Conservation (phyloP, 2,329 filamentous ascomycete species). For the Paraconiothyrium sp. region DNA sequence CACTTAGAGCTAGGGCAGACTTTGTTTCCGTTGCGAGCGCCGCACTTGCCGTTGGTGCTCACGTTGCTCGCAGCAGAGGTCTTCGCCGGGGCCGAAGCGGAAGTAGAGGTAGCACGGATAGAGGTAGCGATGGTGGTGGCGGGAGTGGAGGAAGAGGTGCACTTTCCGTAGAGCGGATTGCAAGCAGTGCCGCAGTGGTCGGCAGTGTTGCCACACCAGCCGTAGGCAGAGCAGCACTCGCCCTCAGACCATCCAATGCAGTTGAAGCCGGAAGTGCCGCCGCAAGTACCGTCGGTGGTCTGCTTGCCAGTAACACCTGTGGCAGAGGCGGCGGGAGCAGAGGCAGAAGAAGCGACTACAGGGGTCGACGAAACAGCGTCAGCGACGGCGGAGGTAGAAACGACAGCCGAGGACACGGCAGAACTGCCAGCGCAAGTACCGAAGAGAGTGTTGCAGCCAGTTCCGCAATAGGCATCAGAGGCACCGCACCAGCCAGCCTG, state of each 20-base stretch:
- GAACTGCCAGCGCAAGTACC: conserved; percentile 30
- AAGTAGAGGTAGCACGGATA: conserved; percentile 1
- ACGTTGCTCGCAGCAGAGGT: conserved; percentile 8
- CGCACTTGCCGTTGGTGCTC: conserved; percentile 14
- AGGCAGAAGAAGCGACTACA: neutral
- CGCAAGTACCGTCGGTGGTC: conserved; percentile 32
- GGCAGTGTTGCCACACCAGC: conserved; percentile 49
- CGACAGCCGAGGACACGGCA: no score
- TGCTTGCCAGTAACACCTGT: no score
- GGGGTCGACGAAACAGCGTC: no score
- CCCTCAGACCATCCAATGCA: conserved; percentile 48
- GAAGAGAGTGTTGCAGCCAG: conserved; percentile 45
- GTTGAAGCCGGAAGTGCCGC: conserved; percentile 27
- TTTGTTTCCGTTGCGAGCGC: conserved; percentile 1
- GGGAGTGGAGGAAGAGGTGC: conserved; percentile 13
- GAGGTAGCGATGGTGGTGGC: conserved; percentile 7
- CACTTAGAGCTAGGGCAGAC: conserved; percentile 6
- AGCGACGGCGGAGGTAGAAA: no score
- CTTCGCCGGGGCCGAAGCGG: conserved; percentile 1
- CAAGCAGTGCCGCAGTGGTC: conserved; percentile 46
- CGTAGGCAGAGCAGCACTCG: conserved; percentile 57
- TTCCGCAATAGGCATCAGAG: conserved; percentile 40
- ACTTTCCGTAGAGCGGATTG: conserved; percentile 42
- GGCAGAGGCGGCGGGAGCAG: neutral
- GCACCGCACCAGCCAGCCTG: conserved; percentile 54